These are phyloP conservation scores for Hygrocybe punicea DNA, from an alignment of 768 basidiomycete genomes.

Conservation along the genomic window DNA sequence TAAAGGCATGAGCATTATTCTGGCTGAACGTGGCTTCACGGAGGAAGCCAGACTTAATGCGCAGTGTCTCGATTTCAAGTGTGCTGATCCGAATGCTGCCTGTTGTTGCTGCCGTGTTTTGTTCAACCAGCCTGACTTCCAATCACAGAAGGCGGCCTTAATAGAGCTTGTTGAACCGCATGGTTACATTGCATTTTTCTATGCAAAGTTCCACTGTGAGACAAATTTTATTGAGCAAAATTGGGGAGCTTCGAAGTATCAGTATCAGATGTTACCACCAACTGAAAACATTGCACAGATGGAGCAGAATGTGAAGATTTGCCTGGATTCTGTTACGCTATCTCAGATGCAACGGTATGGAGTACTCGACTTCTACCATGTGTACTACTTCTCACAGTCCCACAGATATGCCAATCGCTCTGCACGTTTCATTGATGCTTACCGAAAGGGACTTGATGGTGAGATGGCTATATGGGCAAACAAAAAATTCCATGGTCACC, in stretches of 20 bases:
- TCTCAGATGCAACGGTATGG: slow-evolving; percentile 18
- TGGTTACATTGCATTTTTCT: slow-evolving; percentile 18
- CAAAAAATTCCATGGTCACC: no score
- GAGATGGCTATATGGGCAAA: no score
- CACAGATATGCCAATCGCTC: neutral
- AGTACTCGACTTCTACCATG: neutral
- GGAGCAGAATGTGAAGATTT: slow-evolving; percentile 26
- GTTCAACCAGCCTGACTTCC: slow-evolving; percentile 35
- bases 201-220: slow-evolving; percentile 31
- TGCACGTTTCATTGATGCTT: neutral
- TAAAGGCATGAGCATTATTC: slow-evolving; percentile 6
- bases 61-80: slow-evolving; percentile 10
- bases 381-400: neutral
- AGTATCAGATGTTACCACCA: slow-evolving; percentile 21
- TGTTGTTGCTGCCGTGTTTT: slow-evolving; percentile 31
- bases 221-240: slow-evolving; percentile 18
- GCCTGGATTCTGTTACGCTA: slow-evolving; percentile 28
- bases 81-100: slow-evolving; percentile 5
- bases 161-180: slow-evolving; percentile 3
- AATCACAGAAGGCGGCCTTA: slow-evolving; percentile 11
- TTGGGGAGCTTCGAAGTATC: slow-evolving; percentile 32
- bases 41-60: neutral
- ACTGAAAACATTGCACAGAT: slow-evolving; percentile 33
- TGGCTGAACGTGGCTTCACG: slow-evolving; percentile 3
- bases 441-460: no score